These are phyloP conservation scores for Starmerella bombi DNA, from an alignment of 805 yeast genomes.

Conservation along the genomic window DNA sequence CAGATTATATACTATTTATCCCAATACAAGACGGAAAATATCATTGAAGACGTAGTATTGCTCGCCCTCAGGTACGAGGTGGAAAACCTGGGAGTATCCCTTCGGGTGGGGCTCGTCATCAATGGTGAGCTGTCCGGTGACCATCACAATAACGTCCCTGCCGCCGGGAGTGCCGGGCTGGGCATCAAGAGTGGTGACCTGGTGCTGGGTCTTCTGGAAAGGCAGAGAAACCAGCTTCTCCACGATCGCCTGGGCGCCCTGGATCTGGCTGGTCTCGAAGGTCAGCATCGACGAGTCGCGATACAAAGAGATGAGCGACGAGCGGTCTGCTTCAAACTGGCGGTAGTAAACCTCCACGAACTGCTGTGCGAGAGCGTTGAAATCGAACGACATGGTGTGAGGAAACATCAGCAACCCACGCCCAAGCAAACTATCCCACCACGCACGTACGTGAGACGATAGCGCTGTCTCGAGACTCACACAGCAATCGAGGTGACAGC, in stretches of 20 bases:
- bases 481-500: no score
- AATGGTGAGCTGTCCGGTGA: conserved; percentile 83
- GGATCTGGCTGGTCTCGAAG: conserved; percentile 85
- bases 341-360: conserved; percentile 91
- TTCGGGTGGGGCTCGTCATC: conserved; percentile 95
- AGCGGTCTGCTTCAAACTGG: conserved; percentile 85
- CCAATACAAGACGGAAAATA: conserved; percentile 62
- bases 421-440: no score
- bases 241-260: conserved; percentile 85
- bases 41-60: conserved; percentile 93
- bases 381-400: conserved; percentile 22
- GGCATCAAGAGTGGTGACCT: conserved; percentile 90
- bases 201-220: conserved; percentile 83
- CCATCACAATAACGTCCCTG: conserved; percentile 84
- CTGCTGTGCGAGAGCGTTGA: conserved; percentile 39
- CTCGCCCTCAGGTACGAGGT: conserved; percentile 81
- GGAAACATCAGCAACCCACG: not conserved
- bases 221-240: conserved; percentile 84
- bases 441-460: no score
- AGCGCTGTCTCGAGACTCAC: no score
- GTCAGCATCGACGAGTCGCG: conserved; percentile 97
- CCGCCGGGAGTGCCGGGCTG: conserved; percentile 92
- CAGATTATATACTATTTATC: no score
- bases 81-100: conserved; percentile 95
- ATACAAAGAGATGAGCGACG: conserved; percentile 84